phyloP scores from a whole-genome alignment of 108 stramenopile genomes.

The Nannochloropsis salina region DNA sequence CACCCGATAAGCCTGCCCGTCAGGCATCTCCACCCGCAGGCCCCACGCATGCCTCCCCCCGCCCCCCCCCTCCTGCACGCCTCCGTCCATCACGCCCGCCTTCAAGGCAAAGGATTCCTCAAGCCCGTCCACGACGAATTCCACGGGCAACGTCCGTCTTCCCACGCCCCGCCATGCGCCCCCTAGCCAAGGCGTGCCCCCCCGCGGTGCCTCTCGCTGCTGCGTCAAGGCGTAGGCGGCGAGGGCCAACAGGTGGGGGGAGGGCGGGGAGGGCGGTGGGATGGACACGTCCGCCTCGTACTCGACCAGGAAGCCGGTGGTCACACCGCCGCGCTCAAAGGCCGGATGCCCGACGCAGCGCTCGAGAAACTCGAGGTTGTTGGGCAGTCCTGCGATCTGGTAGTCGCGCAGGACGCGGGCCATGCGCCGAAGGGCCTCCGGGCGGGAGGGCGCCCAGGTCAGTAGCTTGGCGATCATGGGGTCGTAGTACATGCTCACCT shows the following conservation, averaged over 20 bases:
- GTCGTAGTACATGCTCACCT: conserved; percentile 56
- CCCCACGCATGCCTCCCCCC: too few species aligned
- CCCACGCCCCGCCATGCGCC: not conserved
- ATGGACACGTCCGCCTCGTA: conserved; percentile 47
- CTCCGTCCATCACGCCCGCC: not conserved
- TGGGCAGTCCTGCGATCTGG: conserved; percentile 74
- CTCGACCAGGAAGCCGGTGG: conserved; percentile 72
- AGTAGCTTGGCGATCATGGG: conserved; percentile 63
- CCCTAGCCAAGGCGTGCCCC: conserved; percentile 29
- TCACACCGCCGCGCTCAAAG: conserved; percentile 65
- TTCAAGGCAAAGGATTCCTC: not conserved
- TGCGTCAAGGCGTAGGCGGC: conserved; percentile 56
- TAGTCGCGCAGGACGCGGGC: conserved; percentile 60
- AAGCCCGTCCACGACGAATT: not conserved
- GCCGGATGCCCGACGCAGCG: conserved; percentile 63
- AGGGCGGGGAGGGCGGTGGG: conserved; percentile 25
- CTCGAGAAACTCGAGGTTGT: conserved; percentile 73
- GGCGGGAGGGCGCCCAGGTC: conserved; percentile 41
- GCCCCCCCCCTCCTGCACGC: conserved; percentile 21
- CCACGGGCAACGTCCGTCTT: not conserved
- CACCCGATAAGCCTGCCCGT: not conserved
- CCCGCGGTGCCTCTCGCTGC: conserved; percentile 47
- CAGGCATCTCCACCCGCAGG: not conserved
- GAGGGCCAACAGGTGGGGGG: conserved; percentile 47
- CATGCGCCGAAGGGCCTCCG: conserved; percentile 59